Evolutionary conservation across 371 early-diverging fungal genomes (phyloP).

Genomic region (Haplosporangium sp.): DNA sequence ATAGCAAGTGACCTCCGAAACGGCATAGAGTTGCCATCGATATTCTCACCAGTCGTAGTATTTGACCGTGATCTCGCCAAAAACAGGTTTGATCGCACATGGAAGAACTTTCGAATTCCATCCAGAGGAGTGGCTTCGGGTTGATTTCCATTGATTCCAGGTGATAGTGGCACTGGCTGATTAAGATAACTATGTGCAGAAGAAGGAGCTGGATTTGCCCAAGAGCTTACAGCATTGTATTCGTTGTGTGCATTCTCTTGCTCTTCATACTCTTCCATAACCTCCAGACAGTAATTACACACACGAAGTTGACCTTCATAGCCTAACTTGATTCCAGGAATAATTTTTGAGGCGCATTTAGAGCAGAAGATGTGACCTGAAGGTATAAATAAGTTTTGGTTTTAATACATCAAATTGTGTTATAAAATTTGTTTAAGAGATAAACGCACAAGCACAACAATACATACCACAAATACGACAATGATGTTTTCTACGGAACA

Average conservation of each 20-base stretch:
- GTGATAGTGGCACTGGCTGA: slow-evolving; percentile 23
- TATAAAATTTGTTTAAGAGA: no score
- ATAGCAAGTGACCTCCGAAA: slow-evolving; percentile 46
- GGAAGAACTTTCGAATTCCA: slow-evolving; percentile 53
- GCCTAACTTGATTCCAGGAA: slow-evolving; percentile 77
- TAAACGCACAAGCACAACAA: no score
- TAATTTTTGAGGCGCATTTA: slow-evolving; percentile 83
- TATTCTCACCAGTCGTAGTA: slow-evolving; percentile 56
- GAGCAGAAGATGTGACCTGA: slow-evolving; percentile 84
- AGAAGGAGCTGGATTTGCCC: slow-evolving; percentile 26
- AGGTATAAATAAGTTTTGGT: neutral
- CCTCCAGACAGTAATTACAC: slow-evolving; percentile 79
- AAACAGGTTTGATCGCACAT: slow-evolving; percentile 55
- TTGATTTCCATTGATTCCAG: slow-evolving; percentile 20
- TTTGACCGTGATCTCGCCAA: slow-evolving; percentile 67
- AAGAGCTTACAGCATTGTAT: slow-evolving; percentile 26
- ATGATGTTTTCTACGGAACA: slow-evolving; percentile 83
- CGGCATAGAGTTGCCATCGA: slow-evolving; percentile 33
- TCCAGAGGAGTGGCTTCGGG: slow-evolving; percentile 50
- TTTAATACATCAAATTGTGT: no score
- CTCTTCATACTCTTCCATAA: slow-evolving; percentile 64
- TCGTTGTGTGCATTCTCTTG: slow-evolving; percentile 38
- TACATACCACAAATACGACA: slow-evolving; percentile 84
- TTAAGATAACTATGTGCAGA: slow-evolving; percentile 16
- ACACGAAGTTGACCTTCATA: slow-evolving; percentile 81